phyloP scores from a whole-genome alignment of 805 yeast genomes.

The Metschnikowia arizonensis region DNA sequence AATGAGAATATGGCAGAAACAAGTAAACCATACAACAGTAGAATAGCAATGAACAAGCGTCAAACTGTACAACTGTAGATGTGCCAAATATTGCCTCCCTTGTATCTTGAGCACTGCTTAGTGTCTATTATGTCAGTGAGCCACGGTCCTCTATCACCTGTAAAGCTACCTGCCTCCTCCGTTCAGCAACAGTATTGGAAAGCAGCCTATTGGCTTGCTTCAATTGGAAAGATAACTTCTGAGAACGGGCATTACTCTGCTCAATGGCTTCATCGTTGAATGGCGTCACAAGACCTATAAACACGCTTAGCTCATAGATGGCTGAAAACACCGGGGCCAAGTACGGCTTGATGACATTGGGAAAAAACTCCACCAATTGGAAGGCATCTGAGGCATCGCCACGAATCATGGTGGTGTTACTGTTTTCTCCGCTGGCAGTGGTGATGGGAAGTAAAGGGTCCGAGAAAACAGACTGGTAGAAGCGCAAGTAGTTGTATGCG shows the following conservation, averaged over 20 bases:
- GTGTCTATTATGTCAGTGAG: background rate
- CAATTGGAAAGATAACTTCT: conserved; percentile 51
- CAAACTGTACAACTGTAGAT: too few species aligned
- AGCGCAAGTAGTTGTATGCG: conserved; percentile 76
- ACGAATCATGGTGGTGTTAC: conserved; percentile 29
- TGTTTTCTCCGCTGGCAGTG: conserved; percentile 26
- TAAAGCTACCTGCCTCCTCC: conserved; percentile 73
- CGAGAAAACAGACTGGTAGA: conserved; percentile 56
- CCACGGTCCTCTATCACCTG: conserved; percentile 69
- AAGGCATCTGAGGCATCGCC: conserved; percentile 94
- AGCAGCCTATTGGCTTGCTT: conserved; percentile 38
- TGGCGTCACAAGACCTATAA: conserved; percentile 50
- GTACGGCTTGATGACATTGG: conserved; percentile 50
- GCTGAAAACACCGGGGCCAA: conserved; percentile 48
- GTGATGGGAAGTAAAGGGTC: conserved; percentile 54
- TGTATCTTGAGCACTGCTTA: too few species aligned
- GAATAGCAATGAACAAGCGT: too few species aligned
- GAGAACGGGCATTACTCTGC: conserved; percentile 68
- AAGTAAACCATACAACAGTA: too few species aligned
- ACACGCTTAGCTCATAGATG: conserved; percentile 32
- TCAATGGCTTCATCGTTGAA: conserved; percentile 69
- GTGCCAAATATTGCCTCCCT: too few species aligned
- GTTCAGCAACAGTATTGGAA: conserved; percentile 56
- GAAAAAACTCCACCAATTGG: conserved; percentile 80
- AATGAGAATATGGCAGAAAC: too few species aligned